Base-by-base conservation (phyloP, 306 rosid species). In the Biancaea sappan region DNA sequence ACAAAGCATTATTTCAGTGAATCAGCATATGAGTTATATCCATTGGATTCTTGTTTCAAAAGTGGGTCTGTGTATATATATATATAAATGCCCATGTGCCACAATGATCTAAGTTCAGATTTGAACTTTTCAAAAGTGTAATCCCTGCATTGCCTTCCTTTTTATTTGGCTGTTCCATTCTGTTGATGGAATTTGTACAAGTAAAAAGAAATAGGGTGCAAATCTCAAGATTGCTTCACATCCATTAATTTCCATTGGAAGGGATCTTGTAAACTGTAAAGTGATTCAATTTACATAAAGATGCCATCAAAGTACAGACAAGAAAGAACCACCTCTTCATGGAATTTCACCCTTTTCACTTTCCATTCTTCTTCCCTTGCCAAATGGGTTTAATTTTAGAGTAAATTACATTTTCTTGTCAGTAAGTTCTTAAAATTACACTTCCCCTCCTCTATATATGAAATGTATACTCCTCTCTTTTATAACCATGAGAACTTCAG, bases 241-340 rank as follows among this genome's bases (percentile, higher is more conserved):
- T 60, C 18, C 67, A 66, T 62, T n/a, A n/a, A n/a, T n/a, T 75
- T 35, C 15, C 40, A 76, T 46, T 63, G 65, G 63, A 80, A 52
- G n/a, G n/a, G 62, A 31, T 69, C 74, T 38, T 10, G 18, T n/a
- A 71, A 75, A 76, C 66, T 69, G n/a, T n/a, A n/a, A n/a, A n/a
- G n/a, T 32, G 54, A 53, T 41, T 73, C 57, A 77, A 31, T 43
- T 34, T n/a, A 41, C 38, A 34, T 57, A 65, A 76, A 72, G 72
- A 66, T 71, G 76, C 70, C 79, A 77, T 56, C 64, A 9, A 41
- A 58, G 73, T 68, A 46, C 51, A 43, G 81, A 83, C 83, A 70
- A 24, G 57, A 70, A 73, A 71, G 69, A 58, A 71, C 67, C 44
- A 51, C n/a, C 76, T 64, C 76, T 63, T 50, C 38, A 69, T 52